A percentile compares a stretch with the other conserved stretches of the same genome.
Conservation (phyloP, 306 rosid species). For the Quercus gilva region DNA sequence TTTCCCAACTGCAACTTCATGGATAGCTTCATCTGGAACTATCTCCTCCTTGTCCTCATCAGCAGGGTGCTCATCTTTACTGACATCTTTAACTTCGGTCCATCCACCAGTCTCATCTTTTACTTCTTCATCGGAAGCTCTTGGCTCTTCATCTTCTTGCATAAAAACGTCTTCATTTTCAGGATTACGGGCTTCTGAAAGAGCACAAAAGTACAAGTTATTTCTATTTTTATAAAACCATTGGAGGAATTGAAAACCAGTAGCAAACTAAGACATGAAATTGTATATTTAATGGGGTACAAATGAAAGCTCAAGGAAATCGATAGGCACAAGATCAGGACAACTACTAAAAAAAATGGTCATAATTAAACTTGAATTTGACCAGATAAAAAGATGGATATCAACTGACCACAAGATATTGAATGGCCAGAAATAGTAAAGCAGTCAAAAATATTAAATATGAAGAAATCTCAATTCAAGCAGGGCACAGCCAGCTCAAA, state of each 20-base stretch:
- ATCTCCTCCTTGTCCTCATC: slow-evolving; percentile 56
- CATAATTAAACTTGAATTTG: background rate
- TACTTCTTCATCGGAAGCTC: slow-evolving; percentile 43
- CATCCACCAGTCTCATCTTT: slow-evolving; percentile 71
- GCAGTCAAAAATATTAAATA: background rate
- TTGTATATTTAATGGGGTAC: background rate
- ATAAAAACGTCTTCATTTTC: slow-evolving; percentile 84
- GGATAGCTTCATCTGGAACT: slow-evolving; percentile 82
- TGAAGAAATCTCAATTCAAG: slow-evolving; percentile 12
- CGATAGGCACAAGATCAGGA: background rate
- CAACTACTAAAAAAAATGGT: background rate
- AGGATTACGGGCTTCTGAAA: slow-evolving; percentile 84
- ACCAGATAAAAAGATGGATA: background rate
- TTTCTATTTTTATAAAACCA: background rate
- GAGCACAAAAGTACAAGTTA: slow-evolving; percentile 18
- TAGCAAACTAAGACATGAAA: background rate
- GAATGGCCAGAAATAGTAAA: background rate
- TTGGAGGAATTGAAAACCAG: background rate
- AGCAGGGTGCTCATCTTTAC: slow-evolving; percentile 44
- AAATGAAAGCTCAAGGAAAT: slow-evolving; percentile 11
- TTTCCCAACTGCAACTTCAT: slow-evolving; percentile 87
- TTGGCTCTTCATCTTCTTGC: slow-evolving; percentile 71
- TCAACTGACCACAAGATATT: background rate
- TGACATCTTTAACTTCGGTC: slow-evolving; percentile 75
- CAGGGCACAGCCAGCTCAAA: slow-evolving; percentile 8